Evolutionary conservation across 2,329 filamentous ascomycete genomes (phyloP).

Genomic region (Verticillium longisporum): DNA sequence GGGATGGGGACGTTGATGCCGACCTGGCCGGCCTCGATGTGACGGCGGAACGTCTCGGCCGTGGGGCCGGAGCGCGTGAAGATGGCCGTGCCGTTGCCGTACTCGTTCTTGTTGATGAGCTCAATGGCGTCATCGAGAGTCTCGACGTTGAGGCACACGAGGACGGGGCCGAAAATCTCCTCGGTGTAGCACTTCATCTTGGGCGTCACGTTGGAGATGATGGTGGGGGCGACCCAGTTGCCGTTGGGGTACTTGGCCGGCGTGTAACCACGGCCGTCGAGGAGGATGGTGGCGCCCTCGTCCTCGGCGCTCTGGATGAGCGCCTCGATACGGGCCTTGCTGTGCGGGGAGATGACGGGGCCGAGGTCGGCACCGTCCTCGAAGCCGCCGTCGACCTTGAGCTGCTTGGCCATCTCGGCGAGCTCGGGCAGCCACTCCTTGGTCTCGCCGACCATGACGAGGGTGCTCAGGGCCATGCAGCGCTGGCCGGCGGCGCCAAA

Average conservation of each 20-base stretch:
- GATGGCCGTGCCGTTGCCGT: constrained; percentile 80
- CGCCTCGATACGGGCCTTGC: constrained; percentile 70
- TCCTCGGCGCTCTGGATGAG: constrained; percentile 71
- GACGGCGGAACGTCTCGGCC: constrained; percentile 69
- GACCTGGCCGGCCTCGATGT: constrained; percentile 79
- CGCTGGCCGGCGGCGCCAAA: constrained; percentile 81
- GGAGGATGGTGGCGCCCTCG: constrained; percentile 75
- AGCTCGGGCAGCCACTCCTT: constrained; percentile 77
- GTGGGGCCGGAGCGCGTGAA: constrained; percentile 75
- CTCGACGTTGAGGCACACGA: constrained; percentile 72
- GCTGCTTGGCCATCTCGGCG: constrained; percentile 64
- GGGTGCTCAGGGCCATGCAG: constrained; percentile 79
- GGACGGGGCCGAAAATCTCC: constrained; percentile 80
- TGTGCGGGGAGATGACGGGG: constrained; percentile 73
- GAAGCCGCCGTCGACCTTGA: constrained; percentile 75
- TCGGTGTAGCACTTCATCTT: constrained; percentile 80
- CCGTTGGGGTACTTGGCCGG: constrained; percentile 76
- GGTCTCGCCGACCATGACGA: constrained; percentile 79
- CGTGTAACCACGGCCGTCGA: constrained; percentile 70
- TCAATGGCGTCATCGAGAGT: constrained; percentile 75
- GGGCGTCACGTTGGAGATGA: constrained; percentile 73
- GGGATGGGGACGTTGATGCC: constrained; percentile 81
- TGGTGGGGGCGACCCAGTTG: constrained; percentile 79
- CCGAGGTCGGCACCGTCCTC: constrained; percentile 74
- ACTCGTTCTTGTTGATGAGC: constrained; percentile 79